Conservation (phyloP, 441 rosid species). For the Breynia disticha region DNA sequence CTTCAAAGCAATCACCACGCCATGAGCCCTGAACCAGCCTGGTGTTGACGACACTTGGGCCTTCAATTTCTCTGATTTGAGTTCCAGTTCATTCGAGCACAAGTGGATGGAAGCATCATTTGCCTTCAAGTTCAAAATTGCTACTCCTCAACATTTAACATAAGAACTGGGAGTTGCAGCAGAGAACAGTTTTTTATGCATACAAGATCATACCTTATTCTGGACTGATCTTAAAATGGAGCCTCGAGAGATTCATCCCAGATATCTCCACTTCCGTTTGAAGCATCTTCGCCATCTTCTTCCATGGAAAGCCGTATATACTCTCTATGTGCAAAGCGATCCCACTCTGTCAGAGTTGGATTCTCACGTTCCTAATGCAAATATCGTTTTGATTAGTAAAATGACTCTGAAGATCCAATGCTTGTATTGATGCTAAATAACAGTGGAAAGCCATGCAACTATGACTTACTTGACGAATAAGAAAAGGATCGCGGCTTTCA, state of each 20-base stretch:
- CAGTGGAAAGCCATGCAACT: background rate
- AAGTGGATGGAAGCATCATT: no score
- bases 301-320: constrained; percentile 97
- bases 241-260: constrained; percentile 97
- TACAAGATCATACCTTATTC: constrained; percentile 22
- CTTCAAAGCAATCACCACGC: no score
- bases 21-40: no score
- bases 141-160: no score
- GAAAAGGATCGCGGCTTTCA: constrained; percentile 89
- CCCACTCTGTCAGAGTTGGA: constrained; percentile 94
- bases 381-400: background rate
- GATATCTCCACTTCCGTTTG: constrained; percentile 89
- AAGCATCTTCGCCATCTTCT: constrained; percentile 92
- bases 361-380: constrained; percentile 82
- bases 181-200: background rate
- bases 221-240: constrained; percentile 42
- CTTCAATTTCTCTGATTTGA: no score
- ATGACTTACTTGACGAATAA: constrained; percentile 78
- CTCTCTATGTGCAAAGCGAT: constrained; percentile 94
- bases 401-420: background rate
- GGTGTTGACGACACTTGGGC: no score
- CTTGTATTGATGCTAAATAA: background rate
- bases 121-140: no score
- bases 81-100: no score
- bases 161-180: no score